These are phyloP conservation scores for Ilex aquifolium DNA, from an alignment of 257 asterid species.

Conservation along the genomic window DNA sequence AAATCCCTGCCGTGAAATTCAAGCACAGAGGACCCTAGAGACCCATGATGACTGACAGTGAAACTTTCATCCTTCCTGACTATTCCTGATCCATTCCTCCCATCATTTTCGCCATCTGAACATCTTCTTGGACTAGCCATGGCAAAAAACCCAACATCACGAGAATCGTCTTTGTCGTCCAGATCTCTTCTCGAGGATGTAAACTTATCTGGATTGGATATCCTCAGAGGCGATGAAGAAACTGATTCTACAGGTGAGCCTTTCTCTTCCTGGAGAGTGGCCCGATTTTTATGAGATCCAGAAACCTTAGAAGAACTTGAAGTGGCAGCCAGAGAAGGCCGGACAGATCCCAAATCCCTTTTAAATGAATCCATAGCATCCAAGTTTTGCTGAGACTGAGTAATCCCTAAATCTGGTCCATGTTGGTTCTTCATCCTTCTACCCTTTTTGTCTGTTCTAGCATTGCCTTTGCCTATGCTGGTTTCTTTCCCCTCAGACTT, in stretches of 20 bases:
- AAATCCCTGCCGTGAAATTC: conserved; percentile 21
- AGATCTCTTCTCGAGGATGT: conserved; percentile 35
- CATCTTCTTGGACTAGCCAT: conserved; percentile 3
- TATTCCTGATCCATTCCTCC: conserved; percentile 26
- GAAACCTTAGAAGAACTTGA: conserved; percentile 98
- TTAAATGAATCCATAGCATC: conserved; percentile 45
- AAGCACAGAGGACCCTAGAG: conserved; percentile 26
- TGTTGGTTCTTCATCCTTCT: conserved; percentile 35
- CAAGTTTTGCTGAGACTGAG: conserved; percentile 24
- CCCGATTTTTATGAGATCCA: conserved; percentile 68
- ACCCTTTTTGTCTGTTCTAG: conserved; percentile 34
- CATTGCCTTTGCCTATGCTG: conserved; percentile 38
- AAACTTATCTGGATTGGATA: conserved; percentile 35
- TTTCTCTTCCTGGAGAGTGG: conserved; percentile 59
- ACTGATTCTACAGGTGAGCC: conserved; percentile 96
- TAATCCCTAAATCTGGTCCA: conserved; percentile 30
- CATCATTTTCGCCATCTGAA: conserved; percentile 28
- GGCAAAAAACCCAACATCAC: conserved; percentile 36
- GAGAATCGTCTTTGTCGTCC: conserved; percentile 35
- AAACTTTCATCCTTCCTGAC: conserved; percentile 35
- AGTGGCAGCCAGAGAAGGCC: conserved; percentile 72
- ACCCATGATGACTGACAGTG: conserved; percentile 25
- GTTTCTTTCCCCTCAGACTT: conserved; percentile 57
- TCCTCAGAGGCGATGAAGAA: conserved; percentile 87
- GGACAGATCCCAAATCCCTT: conserved; percentile 53